phyloP scores from a whole-genome alignment of 495 filamentous ascomycete genomes.

The Daldinia vernicosa region DNA sequence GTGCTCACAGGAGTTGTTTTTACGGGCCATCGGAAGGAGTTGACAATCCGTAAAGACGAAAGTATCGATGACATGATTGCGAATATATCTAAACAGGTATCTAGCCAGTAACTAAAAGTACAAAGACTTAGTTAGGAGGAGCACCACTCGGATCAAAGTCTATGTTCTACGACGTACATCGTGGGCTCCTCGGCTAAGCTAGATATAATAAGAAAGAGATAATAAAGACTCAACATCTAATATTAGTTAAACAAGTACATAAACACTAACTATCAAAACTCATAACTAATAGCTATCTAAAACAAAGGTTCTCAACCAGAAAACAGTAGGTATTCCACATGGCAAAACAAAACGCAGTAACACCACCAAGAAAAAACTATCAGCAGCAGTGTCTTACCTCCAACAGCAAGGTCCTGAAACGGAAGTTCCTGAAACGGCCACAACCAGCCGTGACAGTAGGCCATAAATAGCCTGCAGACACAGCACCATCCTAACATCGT shows the following conservation, averaged over 20 bases:
- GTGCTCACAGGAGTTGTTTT: not conserved
- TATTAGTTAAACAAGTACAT: not conserved
- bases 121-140: no score
- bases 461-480: not conserved
- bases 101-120: not conserved
- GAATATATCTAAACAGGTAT: not conserved
- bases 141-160: no score
- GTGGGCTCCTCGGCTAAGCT: not conserved
- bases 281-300: not conserved
- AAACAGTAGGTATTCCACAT: not conserved
- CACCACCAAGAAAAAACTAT: not conserved
- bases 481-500: not conserved
- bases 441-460: not conserved
- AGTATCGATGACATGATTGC: conserved; percentile 13
- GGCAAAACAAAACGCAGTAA: not conserved
- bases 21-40: conserved; percentile 20
- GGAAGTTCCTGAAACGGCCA: not conserved
- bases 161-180: no score
- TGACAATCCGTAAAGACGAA: conserved; percentile 3
- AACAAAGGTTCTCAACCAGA: not conserved
- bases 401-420: not conserved
- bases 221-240: not conserved
- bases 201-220: not conserved
- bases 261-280: not conserved
- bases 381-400: not conserved